A percentile compares a stretch with the other conserved stretches of the same genome.
Conservation (phyloP, 805 yeast genomes). For the Pichia gijzeniarum region DNA sequence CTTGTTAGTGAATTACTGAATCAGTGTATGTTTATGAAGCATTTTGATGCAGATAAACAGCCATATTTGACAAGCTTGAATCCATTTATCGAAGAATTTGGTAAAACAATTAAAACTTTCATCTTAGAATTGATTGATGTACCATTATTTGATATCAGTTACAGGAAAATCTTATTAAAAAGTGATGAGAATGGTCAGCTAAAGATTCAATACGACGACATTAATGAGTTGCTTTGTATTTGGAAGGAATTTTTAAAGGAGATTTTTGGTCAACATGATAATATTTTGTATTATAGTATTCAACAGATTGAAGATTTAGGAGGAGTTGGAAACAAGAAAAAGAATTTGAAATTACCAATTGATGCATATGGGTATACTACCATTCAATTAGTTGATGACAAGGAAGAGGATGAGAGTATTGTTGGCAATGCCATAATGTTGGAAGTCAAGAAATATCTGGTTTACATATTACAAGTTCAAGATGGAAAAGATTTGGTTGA, state of each 20-base stretch:
- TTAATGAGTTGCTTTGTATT: conserved; percentile 38
- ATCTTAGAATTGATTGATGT: conserved; percentile 46
- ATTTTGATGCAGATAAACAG: conserved; percentile 50
- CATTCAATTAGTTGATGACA: conserved; percentile 8
- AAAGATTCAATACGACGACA: conserved; percentile 38
- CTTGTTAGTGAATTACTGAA: conserved; percentile 52
- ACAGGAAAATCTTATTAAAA: conserved; percentile 45
- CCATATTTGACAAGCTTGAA: conserved; percentile 75
- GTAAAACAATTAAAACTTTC: conserved; percentile 39
- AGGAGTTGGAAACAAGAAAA: conserved; percentile 30
- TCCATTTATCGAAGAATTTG: conserved; percentile 54
- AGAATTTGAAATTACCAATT: conserved; percentile 31
- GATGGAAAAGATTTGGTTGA: conserved; percentile 55
- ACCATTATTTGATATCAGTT: conserved; percentile 51
- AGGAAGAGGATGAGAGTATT: conserved; percentile 5
- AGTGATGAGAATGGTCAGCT: conserved; percentile 52
- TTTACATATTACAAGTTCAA: conserved; percentile 81
- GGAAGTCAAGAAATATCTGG: conserved; percentile 76
- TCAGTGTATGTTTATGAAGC: conserved; percentile 62
- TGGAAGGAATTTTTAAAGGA: conserved; percentile 36
- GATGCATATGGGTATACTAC: conserved; percentile 13
- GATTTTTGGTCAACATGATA: conserved; percentile 8
- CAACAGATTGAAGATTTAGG: conserved; percentile 3
- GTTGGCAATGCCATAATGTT: conserved; percentile 41
- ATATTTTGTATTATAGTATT: conserved; percentile 6